Evolutionary conservation across 305 asterid genomes (phyloP).

Genomic region (Solanum hybrid): DNA sequence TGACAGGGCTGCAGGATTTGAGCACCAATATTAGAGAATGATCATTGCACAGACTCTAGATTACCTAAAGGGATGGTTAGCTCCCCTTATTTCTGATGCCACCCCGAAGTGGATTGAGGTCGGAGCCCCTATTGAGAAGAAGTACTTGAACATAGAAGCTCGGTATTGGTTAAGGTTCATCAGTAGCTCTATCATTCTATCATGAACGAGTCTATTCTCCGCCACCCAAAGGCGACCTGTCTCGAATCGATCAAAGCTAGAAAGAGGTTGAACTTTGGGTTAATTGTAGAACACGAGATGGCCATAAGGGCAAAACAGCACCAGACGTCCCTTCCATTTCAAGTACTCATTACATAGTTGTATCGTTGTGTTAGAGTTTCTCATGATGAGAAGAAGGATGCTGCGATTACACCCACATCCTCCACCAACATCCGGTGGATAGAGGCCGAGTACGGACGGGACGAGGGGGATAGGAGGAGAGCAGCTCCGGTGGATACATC

Average conservation of each 20-base stretch:
- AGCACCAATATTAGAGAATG: background rate
- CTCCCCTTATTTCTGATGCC: too few relatives aligned
- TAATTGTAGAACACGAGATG: background rate
- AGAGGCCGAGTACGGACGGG: too few relatives aligned
- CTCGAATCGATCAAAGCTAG: background rate
- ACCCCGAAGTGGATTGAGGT: background rate
- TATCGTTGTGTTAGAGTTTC: background rate
- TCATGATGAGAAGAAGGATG: too few relatives aligned
- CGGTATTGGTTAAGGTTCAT: background rate
- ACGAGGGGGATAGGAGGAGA: too few relatives aligned
- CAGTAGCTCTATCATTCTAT: background rate
- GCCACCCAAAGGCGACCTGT: too few relatives aligned
- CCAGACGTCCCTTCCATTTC: background rate
- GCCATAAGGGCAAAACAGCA: background rate
- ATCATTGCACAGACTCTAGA: background rate
- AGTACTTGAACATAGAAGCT: background rate
- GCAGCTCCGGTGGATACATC: too few relatives aligned
- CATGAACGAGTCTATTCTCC: background rate
- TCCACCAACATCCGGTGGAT: too few relatives aligned
- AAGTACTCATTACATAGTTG: background rate
- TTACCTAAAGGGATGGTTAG: background rate
- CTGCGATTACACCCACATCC: too few relatives aligned
- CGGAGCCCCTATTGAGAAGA: background rate
- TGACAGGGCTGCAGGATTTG: too few relatives aligned
- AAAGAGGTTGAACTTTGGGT: background rate